phyloP scores from a whole-genome alignment of 176 grass and related monocot species.

The Triticum aestivum region IWGSC_CS_RefSeq_v2.1 NC_057807.1:27154284-27154783 shows the following conservation, averaged over 20 bases:
- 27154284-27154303: background rate
- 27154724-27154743: background rate
- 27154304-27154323: background rate
- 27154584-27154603: conserved; percentile 75
- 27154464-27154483: background rate
- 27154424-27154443: background rate
- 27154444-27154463: background rate
- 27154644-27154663: background rate
- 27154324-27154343: background rate
- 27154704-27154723: background rate
- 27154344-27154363: background rate
- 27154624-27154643: conserved; percentile 60
- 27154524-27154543: conserved; percentile 78
- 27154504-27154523: conserved; percentile 84
- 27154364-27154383: background rate
- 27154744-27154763: background rate
- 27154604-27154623: conserved; percentile 92
- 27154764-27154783: background rate
- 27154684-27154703: background rate
- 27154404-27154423: background rate
- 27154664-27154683: background rate
- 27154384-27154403: background rate
- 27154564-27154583: conserved; percentile 75
- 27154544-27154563: conserved; percentile 55
- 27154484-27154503: conserved; percentile 65